Evolutionary conservation across 202 grass and related monocot species (phyloP).

Genomic region (Brachypodium distachyon): DNA sequence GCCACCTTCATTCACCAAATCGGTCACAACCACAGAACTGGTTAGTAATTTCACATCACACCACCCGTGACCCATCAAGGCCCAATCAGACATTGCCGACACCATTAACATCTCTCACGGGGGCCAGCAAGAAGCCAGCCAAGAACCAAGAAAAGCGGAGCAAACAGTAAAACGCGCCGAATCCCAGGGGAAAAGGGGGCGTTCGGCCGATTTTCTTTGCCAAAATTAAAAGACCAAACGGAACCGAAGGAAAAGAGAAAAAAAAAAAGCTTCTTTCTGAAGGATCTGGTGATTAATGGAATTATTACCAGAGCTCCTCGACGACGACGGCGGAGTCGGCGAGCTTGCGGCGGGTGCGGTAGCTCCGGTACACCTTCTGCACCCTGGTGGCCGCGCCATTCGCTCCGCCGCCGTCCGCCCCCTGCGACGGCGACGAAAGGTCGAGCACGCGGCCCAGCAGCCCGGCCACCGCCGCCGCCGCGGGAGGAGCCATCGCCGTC

Average conservation of each 20-base stretch:
- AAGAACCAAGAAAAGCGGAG: not conserved
- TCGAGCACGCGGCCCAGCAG: not conserved
- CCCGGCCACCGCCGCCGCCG: not conserved
- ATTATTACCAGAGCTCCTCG: conserved; percentile 94
- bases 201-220: not conserved
- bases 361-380: conserved; percentile 93
- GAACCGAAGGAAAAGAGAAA: not conserved
- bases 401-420: not conserved
- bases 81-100: not conserved
- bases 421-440: not conserved
- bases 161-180: too few species aligned
- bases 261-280: not conserved
- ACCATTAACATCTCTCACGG: not conserved
- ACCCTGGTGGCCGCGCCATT: conserved; percentile 64
- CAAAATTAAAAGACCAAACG: not conserved
- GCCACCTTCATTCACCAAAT: conserved; percentile 69
- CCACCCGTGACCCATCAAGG: not conserved
- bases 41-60: not conserved
- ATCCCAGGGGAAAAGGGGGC: not conserved
- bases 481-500: not conserved
- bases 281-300: too few species aligned
- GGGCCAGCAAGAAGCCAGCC: not conserved
- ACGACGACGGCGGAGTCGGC: conserved; percentile 87
- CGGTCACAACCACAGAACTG: not conserved
- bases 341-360: conserved; percentile 73